phyloP scores from a whole-genome alignment of 768 basidiomycete species.

The Leccinum subtestaceum region DNA sequence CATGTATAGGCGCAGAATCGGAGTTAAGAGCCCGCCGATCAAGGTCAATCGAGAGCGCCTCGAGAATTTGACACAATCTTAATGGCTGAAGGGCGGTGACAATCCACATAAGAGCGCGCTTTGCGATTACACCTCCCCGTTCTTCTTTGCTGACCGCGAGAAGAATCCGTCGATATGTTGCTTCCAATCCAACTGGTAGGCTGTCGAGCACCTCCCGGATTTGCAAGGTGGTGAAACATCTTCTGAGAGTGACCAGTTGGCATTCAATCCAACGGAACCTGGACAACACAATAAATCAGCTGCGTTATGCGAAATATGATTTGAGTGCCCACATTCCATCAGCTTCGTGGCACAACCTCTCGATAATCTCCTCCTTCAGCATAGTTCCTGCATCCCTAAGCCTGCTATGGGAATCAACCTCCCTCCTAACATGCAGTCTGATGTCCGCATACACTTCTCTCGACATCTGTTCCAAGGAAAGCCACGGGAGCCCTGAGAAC shows the following conservation, averaged over 20 bases:
- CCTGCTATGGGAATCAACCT: conserved; percentile 6
- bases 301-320: neutral
- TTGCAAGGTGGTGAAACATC: neutral
- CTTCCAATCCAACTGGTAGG: neutral
- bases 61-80: neutral
- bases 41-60: neutral
- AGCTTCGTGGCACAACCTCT: neutral
- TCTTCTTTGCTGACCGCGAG: neutral
- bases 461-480: conserved; percentile 3
- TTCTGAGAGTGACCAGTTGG: neutral
- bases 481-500: neutral
- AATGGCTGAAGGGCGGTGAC: neutral
- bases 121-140: neutral
- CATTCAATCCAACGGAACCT: neutral
- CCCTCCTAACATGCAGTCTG: neutral
- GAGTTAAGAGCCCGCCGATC: neutral
- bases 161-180: neutral
- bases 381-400: neutral
- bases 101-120: neutral
- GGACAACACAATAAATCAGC: neutral
- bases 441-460: conserved; percentile 10
- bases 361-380: conserved; percentile 8
- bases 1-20: neutral
- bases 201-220: neutral
- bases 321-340: conserved; percentile 10